Evolutionary conservation across 2,329 filamentous ascomycete species (phyloP), one percentile per base, ranked within the genome.

Genomic region (Epichloe bromicola): DNA sequence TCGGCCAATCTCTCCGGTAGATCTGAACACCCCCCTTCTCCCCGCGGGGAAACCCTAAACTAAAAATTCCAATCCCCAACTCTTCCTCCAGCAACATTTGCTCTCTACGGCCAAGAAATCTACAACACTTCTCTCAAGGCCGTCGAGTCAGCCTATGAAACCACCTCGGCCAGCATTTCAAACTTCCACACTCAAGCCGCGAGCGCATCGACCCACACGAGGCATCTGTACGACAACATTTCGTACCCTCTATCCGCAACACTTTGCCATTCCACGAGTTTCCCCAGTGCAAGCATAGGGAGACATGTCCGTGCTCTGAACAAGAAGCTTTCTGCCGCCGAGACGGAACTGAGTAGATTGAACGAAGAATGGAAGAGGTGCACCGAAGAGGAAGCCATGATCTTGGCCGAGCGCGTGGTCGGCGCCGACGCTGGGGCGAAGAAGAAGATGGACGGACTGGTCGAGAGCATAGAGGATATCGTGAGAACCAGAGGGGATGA

Each of bases 151-250:
- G 57, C 57, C 5, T 58, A 64, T 8, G 44, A 46, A 1, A 50
- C 59, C 15, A 57, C 65, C 0, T 52, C 59, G 10, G 37, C 56
- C 5, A 54, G 54, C 20, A 62, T 62, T 1, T 44, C 46, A 2
- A 15, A 37, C 8, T 60, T 67, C 10, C 49, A 56, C 0, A 37
- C 51, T 1, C 50, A 60, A 3, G 59, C 60, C 0, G 45, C 50
- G 37, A 7, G 30, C 17, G 47, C 49, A 19, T 44, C 62, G 3
- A 43, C 55, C 1, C 50, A 56, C 12, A 54, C 57, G 14, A 51
- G 60, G 3, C 37, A 48, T 0, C 50, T 69, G 2, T 68, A 68
- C 43, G 51, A 54, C 30, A 66, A 66, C 51, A 60, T 68, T 6
- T 49, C 57, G 0, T 60, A 58, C n/a, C 65, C 65, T 1, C 52